Conservation (phyloP, 139 green algal genomes). For the Picocystis salinarum region DNA sequence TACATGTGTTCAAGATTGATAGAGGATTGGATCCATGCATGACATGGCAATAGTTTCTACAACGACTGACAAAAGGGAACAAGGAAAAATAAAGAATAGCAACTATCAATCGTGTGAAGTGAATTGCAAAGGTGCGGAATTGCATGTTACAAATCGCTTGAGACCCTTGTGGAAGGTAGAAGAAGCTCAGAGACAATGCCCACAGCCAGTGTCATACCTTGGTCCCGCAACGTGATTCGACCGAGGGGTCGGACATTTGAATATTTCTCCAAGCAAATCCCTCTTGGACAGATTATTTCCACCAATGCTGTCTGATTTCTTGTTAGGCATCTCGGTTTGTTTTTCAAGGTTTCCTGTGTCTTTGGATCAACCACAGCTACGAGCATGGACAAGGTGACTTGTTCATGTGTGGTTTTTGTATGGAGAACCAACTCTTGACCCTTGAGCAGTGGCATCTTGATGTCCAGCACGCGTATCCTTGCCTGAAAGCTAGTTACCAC, state of each 20-base stretch:
- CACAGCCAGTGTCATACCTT: conserved; percentile 65
- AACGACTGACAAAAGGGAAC: too few species aligned
- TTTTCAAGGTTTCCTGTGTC: conserved; percentile 38
- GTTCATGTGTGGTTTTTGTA: conserved; percentile 46
- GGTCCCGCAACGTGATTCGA: conserved; percentile 57
- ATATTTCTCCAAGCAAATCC: conserved; percentile 59
- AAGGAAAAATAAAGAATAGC: too few species aligned
- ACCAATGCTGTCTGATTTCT: too few species aligned
- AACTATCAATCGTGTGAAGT: too few species aligned
- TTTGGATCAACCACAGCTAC: conserved; percentile 47
- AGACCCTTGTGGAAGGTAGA: too few species aligned
- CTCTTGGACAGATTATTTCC: too few species aligned
- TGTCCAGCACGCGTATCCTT: conserved; percentile 56
- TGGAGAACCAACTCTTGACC: conserved; percentile 34
- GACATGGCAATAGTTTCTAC: too few species aligned
- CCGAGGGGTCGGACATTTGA: conserved; percentile 48
- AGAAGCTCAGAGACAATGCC: too few species aligned
- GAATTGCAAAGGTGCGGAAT: too few species aligned
- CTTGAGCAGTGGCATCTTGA: conserved; percentile 51
- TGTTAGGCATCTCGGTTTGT: conserved; percentile 35
- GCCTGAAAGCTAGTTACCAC: conserved; percentile 41
- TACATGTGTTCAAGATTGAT: too few species aligned
- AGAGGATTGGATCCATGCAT: too few species aligned
- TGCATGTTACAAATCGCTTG: too few species aligned
- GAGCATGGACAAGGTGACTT: conserved; percentile 36